phyloP scores from a whole-genome alignment of 306 rosid genomes.

The Styphnolobium japonicum region DNA sequence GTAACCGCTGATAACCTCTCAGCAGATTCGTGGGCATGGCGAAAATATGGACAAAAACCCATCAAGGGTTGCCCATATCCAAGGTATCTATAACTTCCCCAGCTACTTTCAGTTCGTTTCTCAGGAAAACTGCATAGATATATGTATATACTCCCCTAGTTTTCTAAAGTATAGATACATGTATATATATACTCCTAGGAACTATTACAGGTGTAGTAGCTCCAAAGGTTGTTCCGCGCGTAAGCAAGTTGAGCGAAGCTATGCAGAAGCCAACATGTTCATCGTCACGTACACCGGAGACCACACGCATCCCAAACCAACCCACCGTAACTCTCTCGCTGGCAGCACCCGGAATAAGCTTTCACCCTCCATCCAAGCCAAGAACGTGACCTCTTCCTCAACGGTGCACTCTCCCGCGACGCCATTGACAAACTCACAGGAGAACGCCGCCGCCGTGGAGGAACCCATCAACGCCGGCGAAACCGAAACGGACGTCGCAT shows the following conservation, averaged over 20 bases:
- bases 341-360: conserved; percentile 57
- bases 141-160: no score
- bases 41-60: conserved; percentile 79
- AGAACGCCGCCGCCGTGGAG: not conserved
- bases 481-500: not conserved
- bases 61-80: conserved; percentile 83
- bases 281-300: conserved; percentile 71
- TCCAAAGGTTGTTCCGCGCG: conserved; percentile 70
- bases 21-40: conserved; percentile 85
- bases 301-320: conserved; percentile 69
- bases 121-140: not conserved
- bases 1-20: conserved; percentile 63
- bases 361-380: not conserved
- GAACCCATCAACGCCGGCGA: not conserved
- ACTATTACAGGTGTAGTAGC: conserved; percentile 83
- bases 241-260: conserved; percentile 78
- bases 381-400: not conserved
- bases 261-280: conserved; percentile 43
- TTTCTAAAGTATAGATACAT: no score
- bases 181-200: conserved; percentile 46
- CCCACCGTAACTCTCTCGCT: conserved; percentile 75
- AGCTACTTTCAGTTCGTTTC: not conserved
- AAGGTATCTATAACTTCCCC: conserved; percentile 35
- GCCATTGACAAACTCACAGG: conserved; percentile 18
- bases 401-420: conserved; percentile 20